These are phyloP conservation scores for Fusarium mangiferae DNA, from an alignment of 2,329 filamentous ascomycete genomes.

Conservation along the genomic window DNA sequence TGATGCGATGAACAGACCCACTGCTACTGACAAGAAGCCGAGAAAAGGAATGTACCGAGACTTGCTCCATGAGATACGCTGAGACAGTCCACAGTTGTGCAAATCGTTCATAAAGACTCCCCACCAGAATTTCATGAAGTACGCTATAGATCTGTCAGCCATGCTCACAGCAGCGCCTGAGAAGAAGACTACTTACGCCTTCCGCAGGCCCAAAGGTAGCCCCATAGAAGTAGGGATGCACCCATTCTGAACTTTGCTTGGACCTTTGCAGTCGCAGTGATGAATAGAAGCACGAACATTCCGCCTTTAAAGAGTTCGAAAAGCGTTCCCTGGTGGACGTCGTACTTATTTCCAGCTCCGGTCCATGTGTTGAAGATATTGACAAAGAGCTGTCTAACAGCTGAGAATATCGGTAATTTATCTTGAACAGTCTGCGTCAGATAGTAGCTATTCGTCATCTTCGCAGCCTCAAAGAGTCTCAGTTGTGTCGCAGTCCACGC, in stretches of 20 bases:
- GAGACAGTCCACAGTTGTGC: background rate
- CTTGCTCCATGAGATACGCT: background rate
- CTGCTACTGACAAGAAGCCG: background rate
- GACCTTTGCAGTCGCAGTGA: background rate
- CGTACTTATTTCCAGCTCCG: background rate
- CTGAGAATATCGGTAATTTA: background rate
- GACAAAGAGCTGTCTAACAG: background rate
- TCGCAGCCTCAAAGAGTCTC: background rate
- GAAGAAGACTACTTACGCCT: background rate
- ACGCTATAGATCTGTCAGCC: background rate
- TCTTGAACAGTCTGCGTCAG: background rate
- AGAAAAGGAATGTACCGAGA: background rate
- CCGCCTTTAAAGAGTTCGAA: background rate
- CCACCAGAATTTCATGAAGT: background rate
- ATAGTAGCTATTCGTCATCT: background rate
- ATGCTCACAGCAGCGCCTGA: accelerated
- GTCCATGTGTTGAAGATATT: background rate
- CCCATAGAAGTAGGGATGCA: background rate
- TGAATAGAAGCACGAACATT: background rate
- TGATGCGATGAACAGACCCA: background rate
- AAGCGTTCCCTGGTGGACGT: background rate
- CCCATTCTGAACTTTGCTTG: background rate
- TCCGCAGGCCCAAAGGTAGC: background rate
- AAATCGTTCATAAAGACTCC: background rate
- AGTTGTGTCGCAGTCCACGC: background rate